phyloP scores from a whole-genome alignment of 768 basidiomycete species.

The Fibroporia radiculosa region DNA sequence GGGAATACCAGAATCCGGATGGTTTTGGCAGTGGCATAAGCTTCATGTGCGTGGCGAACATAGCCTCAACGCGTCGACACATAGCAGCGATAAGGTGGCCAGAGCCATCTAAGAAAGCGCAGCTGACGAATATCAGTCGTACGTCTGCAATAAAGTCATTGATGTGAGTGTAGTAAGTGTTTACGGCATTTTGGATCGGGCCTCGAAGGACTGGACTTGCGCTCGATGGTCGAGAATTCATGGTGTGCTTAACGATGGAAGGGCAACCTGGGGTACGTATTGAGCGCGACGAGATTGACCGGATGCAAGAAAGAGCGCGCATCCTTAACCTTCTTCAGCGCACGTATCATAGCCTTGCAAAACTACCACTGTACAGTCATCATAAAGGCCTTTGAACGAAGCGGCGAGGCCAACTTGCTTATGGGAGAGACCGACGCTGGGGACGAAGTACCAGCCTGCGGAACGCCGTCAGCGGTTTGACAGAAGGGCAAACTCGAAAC shows the following conservation, averaged over 20 bases:
- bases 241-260: conserved; percentile 79
- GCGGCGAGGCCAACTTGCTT: too few species aligned
- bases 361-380: too few species aligned
- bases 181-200: conserved; percentile 60
- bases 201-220: conserved; percentile 80
- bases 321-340: conserved; percentile 83
- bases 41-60: conserved; percentile 85
- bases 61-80: conserved; percentile 74
- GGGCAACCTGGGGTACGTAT: conserved; percentile 88
- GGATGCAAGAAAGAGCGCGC: conserved; percentile 75
- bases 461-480: too few species aligned
- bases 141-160: conserved; percentile 85
- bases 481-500: too few species aligned
- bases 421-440: too few species aligned
- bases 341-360: conserved; percentile 66
- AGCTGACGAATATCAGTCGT: conserved; percentile 82
- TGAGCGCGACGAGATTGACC: conserved; percentile 80
- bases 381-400: too few species aligned
- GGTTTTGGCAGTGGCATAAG: conserved; percentile 76
- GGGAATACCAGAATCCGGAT: conserved; percentile 75
- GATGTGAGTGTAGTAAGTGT: conserved; percentile 68
- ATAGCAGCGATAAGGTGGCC: conserved; percentile 74
- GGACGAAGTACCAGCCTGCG: too few species aligned
- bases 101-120: conserved; percentile 86
- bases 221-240: conserved; percentile 94